Evolutionary conservation across 495 filamentous ascomycete genomes (phyloP).

Genomic region (Echria macrotheca): DNA sequence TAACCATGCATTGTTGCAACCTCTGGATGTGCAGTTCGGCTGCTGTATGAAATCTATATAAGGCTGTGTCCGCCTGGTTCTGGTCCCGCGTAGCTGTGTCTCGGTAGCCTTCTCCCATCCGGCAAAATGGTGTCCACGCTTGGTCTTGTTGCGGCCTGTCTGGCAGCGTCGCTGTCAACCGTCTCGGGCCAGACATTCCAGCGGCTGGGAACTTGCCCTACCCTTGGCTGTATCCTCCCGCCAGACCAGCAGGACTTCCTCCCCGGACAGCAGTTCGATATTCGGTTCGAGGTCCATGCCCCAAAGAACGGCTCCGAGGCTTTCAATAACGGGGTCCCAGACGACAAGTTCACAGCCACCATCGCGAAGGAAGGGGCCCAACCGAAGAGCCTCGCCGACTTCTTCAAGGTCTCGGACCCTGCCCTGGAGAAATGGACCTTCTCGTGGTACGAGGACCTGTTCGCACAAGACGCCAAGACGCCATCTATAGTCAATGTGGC

Average conservation of each 20-base stretch:
- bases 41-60: too few species aligned
- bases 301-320: constrained; percentile 71
- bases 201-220: constrained; percentile 63
- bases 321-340: constrained; percentile 50
- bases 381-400: constrained; percentile 46
- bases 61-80: too few species aligned
- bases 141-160: constrained; percentile 21
- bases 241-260: constrained; percentile 75
- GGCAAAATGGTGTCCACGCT: constrained; percentile 29
- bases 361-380: constrained; percentile 53
- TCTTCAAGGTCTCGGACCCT: constrained; percentile 56
- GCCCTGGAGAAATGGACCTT: constrained; percentile 66
- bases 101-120: background rate
- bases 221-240: constrained; percentile 68
- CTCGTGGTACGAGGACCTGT: constrained; percentile 67
- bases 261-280: constrained; percentile 68
- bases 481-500: constrained; percentile 66
- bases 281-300: constrained; percentile 70
- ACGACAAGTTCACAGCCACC: constrained; percentile 63
- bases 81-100: too few species aligned
- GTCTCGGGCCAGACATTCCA: constrained; percentile 60
- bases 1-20: too few species aligned
- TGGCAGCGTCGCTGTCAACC: constrained; percentile 30
- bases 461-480: constrained; percentile 57
- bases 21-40: too few species aligned